Base-by-base conservation (phyloP, 768 basidiomycete species). In the Cystoderma amianthinum region DNA sequence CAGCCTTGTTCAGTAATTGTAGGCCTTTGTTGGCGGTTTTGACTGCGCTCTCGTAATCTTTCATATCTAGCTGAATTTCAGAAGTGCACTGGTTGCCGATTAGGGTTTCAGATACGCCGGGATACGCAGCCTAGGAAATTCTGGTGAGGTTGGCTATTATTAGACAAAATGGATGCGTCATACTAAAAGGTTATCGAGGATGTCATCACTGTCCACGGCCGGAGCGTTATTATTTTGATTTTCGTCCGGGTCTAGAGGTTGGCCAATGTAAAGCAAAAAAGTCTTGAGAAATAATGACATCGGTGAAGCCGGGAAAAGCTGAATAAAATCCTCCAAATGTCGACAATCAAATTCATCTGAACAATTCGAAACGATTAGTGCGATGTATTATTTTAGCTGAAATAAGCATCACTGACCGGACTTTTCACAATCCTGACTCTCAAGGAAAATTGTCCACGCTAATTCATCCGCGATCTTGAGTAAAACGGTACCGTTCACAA, bases 381-480 rank as follows among this genome's bases (percentile, higher is more conserved):
- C 10, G 23, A 23, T 45, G 28, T 46, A 38, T 20, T 13, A 32
- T 9, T 38, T 16, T 32, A 32, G 12, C n/a, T 15, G 46, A 44
- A n/a, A 46, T 38, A 39, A 43, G 16, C 23, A 23, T 17, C 18
- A 59, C 77, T 53, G 53, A 90, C 91, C 74, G 5, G 88, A 66
- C 4, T 69, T 68, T 19, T 77, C 78, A 28, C 65, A 71, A 55
- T 98, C 83, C 41, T 66, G 75, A 46, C 78, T 73, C 53, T 98
- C 90, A 33, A 97, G 67, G 46, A 72, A 79, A 3, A 85, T 58
- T 19, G 63, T 69, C 95, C 96, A 99, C 1, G 87, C 91, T 18
- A 82, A 56, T 52, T 89, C 83, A 51, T 96, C 85, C 0, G 80
- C 75, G 6, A 93, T 74, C 12, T 71, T 67, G 15, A 99, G 67